A percentile compares a stretch with the other conserved stretches of the same genome.
Evolutionary conservation across 306 rosid species (phyloP).

Genomic region (Vigna trinervia): DNA sequence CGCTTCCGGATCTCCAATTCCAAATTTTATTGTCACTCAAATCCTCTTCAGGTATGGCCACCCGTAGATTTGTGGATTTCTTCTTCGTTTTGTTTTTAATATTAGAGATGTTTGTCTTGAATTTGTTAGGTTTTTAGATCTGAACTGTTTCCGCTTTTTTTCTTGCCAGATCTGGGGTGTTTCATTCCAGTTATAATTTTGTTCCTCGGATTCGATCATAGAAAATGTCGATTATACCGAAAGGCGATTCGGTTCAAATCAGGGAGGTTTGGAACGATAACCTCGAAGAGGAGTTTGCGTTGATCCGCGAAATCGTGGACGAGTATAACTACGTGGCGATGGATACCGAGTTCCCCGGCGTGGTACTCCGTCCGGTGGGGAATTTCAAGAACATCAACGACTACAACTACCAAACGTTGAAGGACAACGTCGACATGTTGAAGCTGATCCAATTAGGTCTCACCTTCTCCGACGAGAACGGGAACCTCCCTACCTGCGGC

Average conservation of each 20-base stretch:
- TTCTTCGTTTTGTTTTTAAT: background rate
- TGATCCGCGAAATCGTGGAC: constrained; percentile 80
- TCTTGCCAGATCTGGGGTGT: constrained; percentile 69
- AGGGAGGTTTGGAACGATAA: constrained; percentile 91
- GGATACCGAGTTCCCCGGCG: constrained; percentile 97
- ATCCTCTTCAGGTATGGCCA: constrained; percentile 50
- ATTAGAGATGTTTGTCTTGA: background rate
- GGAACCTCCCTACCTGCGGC: constrained; percentile 80
- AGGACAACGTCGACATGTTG: constrained; percentile 88
- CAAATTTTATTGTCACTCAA: constrained; percentile 33
- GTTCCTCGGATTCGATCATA: constrained; percentile 40
- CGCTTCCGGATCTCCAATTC: background rate
- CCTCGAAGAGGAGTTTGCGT: constrained; percentile 73
- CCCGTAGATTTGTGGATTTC: background rate
- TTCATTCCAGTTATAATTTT: constrained; percentile 36
- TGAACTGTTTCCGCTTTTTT: constrained; percentile 30
- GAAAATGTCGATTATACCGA: constrained; percentile 79
- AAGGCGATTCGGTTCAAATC: constrained; percentile 79
- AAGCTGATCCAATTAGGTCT: constrained; percentile 92
- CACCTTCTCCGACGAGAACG: constrained; percentile 79
- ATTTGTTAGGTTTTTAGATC: constrained; percentile 44
- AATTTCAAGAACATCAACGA: constrained; percentile 79
- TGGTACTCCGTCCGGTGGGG: constrained; percentile 86
- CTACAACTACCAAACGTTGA: constrained; percentile 80
- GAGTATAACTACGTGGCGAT: constrained; percentile 68